phyloP scores from a whole-genome alignment of 164 flowering plant species.

The Vitis rupestris region DNA sequence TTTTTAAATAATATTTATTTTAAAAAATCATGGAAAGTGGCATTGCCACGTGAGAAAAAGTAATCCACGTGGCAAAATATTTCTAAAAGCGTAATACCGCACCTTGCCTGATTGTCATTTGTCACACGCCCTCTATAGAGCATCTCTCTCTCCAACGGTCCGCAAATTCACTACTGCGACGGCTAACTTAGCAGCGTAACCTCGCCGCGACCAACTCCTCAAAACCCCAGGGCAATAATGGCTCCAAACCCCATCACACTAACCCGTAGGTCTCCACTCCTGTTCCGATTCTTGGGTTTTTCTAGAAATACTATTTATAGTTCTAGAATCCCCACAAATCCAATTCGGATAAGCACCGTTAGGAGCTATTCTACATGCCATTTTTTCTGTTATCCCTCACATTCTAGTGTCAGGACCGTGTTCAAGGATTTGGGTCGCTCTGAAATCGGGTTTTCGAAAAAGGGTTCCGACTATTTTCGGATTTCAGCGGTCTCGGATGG shows the following conservation, averaged over 20 bases:
- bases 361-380: conserved; percentile 14
- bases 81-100: too few species aligned
- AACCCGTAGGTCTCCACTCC: conserved; percentile 20
- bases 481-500: conserved; percentile 44
- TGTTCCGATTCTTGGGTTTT: conserved; percentile 16
- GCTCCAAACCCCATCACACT: conserved; percentile 20
- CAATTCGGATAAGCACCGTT: conserved; percentile 8
- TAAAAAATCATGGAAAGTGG: too few species aligned
- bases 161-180: too few species aligned
- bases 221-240: conserved; percentile 17
- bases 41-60: too few species aligned
- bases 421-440: conserved; percentile 19
- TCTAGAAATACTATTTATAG: conserved; percentile 24
- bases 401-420: conserved; percentile 10
- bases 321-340: conserved; percentile 10
- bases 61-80: too few species aligned
- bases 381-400: conserved; percentile 6
- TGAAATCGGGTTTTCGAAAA: conserved; percentile 10
- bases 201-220: too few species aligned
- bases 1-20: too few species aligned
- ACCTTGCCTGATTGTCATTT: too few species aligned
- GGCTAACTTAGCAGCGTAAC: too few species aligned
- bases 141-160: too few species aligned
- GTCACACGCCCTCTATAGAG: too few species aligned
- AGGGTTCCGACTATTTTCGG: conserved; percentile 26